phyloP scores from a whole-genome alignment of 352 stramenopile species.

The Albugo laibachii region DNA sequence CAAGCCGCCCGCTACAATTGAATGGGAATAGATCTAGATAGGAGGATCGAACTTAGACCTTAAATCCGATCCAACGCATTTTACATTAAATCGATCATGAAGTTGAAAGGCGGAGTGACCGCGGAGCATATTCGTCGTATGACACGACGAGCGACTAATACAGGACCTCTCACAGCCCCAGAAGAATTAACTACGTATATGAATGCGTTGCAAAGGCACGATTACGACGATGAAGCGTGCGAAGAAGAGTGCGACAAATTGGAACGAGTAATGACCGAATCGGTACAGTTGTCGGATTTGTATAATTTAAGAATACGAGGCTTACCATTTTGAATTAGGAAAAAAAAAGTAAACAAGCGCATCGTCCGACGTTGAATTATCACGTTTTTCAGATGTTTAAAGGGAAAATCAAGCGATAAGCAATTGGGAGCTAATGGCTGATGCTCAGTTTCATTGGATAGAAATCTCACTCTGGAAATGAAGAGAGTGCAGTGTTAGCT shows the following conservation, averaged over 20 bases:
- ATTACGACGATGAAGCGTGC: slow-evolving; percentile 71
- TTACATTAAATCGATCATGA: slow-evolving; percentile 22
- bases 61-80: too few relatives aligned
- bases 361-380: slow-evolving; percentile 76
- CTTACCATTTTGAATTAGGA: background rate
- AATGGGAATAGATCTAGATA: slow-evolving; percentile 88
- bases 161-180: slow-evolving; percentile 19
- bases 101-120: slow-evolving; percentile 56
- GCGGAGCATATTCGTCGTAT: slow-evolving; percentile 82
- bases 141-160: slow-evolving; percentile 67
- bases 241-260: slow-evolving; percentile 66
- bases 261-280: slow-evolving; percentile 51
- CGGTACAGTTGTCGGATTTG: slow-evolving; percentile 11
- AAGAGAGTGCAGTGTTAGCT: too few relatives aligned
- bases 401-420: slow-evolving; percentile 3
- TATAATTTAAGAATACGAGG: slow-evolving; percentile 1
- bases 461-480: too few relatives aligned
- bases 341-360: slow-evolving; percentile 9
- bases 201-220: slow-evolving; percentile 50
- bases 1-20: slow-evolving; percentile 98
- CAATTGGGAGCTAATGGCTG: too few relatives aligned
- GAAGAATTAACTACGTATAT: slow-evolving; percentile 68
- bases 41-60: too few relatives aligned
- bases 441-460: too few relatives aligned
- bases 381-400: slow-evolving; percentile 81